Evolutionary conservation across 371 early-diverging fungal genomes (phyloP), one percentile per base, ranked within the genome.

Genomic region (Umbelopsis sp.): DNA sequence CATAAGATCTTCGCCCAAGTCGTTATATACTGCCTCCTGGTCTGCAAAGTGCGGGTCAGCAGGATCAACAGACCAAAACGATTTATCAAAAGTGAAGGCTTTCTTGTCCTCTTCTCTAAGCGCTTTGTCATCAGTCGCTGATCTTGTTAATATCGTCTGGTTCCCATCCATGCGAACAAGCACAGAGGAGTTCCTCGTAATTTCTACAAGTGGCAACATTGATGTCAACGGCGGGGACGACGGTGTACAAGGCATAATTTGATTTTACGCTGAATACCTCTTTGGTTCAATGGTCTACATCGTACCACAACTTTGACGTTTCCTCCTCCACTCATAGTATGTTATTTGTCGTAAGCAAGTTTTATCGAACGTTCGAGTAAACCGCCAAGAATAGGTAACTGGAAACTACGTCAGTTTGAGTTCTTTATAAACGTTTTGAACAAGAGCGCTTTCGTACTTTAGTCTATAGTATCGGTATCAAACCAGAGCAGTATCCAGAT

Each of bases 231-330:
- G 38, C 20, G 11, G 57, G 18, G 9, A 7, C 24, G 29, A 20
- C 29, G 8, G 50, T 63, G 22, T 20, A 3, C 48, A 20, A 37
- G 22, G 18, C 20, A 16, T 32, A n/a, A 8, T 38, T 72, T n/a
- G 9, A 37, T 20, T 3, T n/a, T 62, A 10, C 65, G 1, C 29
- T 29, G 3, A 29, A 74, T 76, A 84, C 92, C 93, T 80, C 92
- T 83, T 51, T 85, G 73, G 71, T 92, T 93, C 64, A 93, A 77
- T 18, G 93, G 93, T 38, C 93, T 87, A 77, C 91, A 90, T 50
- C 93, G 86, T 62, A 93, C 93, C 20, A 92, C 92, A 32, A 93
- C 93, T 65, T 90, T 91, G 68, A 93, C 91, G 75, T 91, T 92
- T 62, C 84, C 84, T 53, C 82, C 77, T 29, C 64, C 69, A 68